Evolutionary conservation across 2,329 filamentous ascomycete genomes (phyloP), one percentile per base, ranked within the genome.

Genomic region (Kalaharituber pfeilii): DNA sequence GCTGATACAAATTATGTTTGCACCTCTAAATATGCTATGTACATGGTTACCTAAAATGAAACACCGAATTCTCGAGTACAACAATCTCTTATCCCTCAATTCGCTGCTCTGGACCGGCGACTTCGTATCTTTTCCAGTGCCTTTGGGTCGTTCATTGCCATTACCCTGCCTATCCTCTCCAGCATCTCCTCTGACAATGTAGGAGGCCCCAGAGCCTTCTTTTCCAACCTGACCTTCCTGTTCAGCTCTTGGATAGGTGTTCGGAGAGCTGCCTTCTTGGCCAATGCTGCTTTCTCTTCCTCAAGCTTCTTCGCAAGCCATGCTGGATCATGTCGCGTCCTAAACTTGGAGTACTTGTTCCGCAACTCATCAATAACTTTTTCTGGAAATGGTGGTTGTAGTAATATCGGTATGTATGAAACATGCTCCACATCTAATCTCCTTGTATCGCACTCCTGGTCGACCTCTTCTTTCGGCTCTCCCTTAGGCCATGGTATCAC

Each of bases 331-430:
- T 94, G 86, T 49, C 85, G 75, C 52, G 81, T 86, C 65, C 87
- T 76, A 78, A 88, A 91, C 64, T 76, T 79, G 62, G 81, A 84
- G 75, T 81, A 94, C 66, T 80, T 82, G 72, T 84, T 82, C 66
- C 87, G 77, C 66, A 96, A 73, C 73, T 96, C 89, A 67, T 94
- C 81, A 60, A 94, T 75, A 33, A 95, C 76, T n/a, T 69, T 71
- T 27, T 73, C 69, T 4, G 89, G 87, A 75, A 94, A 86, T 13
- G 89, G 89, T 25, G 84, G 76, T 15, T 76, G 73, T 26, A 87
- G 72, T 24, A 96, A 73, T 30, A 79, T 84, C n/a, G 88, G 87
- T 53, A 81, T 73, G 66, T 84, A 94, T 1, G 84, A 85, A 64
- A 72, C 74, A 59, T 79, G 75, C 65, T 94, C 85, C 55, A 86